Evolutionary conservation across 441 rosid species (phyloP), one percentile per base, ranked within the genome.

Genomic region (Erysimum cheiri): DNA sequence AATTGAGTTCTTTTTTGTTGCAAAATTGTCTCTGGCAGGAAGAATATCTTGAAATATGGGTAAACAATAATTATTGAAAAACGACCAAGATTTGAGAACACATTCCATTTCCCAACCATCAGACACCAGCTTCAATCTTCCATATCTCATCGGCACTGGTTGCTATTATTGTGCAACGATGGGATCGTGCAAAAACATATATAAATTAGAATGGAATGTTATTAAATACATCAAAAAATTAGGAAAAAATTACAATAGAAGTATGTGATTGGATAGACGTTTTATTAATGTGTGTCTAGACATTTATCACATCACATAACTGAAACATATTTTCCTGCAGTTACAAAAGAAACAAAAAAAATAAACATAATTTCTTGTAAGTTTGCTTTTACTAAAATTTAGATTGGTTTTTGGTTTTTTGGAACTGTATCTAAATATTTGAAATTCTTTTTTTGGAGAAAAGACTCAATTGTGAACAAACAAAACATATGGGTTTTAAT

Each of bases 81-180:
- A 55, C 70, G 64, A 71, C 70, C 75, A 71, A 71, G 75, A 71
- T 71, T 43, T 63, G 50, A 63, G 63, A 71, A 63, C 75, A 55
- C 63, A 70, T 41, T n/a, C n/a, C n/a, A n/a, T n/a, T n/a, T n/a
- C n/a, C n/a, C n/a, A n/a, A n/a, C n/a, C n/a, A n/a, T n/a, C n/a
- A n/a, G n/a, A n/a, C n/a, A n/a, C n/a, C n/a, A n/a, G 9, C 40
- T 62, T 71, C 58, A 55, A 8, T 44, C 28, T 22, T 62, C 35
- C 26, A 39, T 50, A 31, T 60, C 54, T 61, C 28, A 41, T 49
- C 19, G 53, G 10, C 24, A 3, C 6, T 29, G 14, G 8, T 70
- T 60, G 67, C 26, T 70, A 39, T 19, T 29, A 39, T 39, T 37
- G 26, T 37, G 41, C 22, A 39, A 31, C 54, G 35, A 70, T 33